phyloP scores from a whole-genome alignment of 2,329 filamentous ascomycete genomes.

The Botrytis byssoidea region DNA sequence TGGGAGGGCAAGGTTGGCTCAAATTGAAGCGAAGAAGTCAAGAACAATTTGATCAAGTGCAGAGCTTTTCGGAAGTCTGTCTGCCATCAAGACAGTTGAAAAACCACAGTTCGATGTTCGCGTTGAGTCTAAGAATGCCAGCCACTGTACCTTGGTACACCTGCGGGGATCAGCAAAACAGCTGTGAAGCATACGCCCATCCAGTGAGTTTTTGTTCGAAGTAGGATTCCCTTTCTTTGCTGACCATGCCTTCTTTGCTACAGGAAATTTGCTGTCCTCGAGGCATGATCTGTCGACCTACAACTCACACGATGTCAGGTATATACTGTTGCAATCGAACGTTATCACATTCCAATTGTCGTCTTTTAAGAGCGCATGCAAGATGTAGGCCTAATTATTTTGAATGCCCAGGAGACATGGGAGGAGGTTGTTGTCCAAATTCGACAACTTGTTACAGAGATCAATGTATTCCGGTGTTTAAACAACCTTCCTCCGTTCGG shows the following conservation, averaged over 20 bases:
- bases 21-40: constrained; percentile 20
- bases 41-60: neutral
- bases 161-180: constrained; percentile 37
- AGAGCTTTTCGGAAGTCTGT: constrained; percentile 22
- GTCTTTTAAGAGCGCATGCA: constrained; percentile 26
- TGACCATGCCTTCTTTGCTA: neutral
- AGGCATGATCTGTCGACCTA: constrained; percentile 30
- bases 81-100: constrained; percentile 30
- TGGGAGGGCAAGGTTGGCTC: constrained; percentile 34
- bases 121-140: constrained; percentile 7
- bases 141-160: constrained; percentile 32
- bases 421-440: constrained; percentile 35
- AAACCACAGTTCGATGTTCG: constrained; percentile 9
- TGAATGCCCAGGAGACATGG: constrained; percentile 32
- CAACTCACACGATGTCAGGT: constrained; percentile 29
- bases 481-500: constrained; percentile 15
- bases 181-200: constrained; percentile 34
- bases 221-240: neutral
- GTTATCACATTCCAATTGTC: constrained; percentile 25
- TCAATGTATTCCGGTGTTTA: constrained; percentile 26
- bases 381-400: constrained; percentile 29
- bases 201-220: constrained; percentile 26
- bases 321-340: constrained; percentile 37
- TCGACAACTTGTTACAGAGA: constrained; percentile 19
- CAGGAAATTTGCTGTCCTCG: constrained; percentile 37